These are phyloP conservation scores for Fusarium austroafricanum DNA, from an alignment of 2,329 filamentous ascomycete species.

Conservation along the genomic window DNA sequence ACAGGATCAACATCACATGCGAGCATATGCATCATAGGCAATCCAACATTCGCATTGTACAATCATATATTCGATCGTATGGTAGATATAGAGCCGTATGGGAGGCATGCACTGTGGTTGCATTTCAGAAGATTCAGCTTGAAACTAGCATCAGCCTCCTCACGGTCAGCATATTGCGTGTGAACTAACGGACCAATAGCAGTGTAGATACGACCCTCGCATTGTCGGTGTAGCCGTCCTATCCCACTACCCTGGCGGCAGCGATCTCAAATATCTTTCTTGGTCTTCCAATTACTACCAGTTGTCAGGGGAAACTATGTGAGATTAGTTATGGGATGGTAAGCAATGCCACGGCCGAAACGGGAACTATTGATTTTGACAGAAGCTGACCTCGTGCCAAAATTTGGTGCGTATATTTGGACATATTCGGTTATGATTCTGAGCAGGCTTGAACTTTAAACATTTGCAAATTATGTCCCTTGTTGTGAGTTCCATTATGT, in stretches of 20 bases:
- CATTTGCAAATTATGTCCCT: background rate
- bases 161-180: background rate
- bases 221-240: background rate
- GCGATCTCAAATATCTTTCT: background rate
- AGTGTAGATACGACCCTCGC: background rate
- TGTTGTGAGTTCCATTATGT: background rate
- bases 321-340: background rate
- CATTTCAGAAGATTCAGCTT: constrained; percentile 3
- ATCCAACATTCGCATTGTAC: background rate
- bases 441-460: background rate
- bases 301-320: background rate
- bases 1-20: constrained; percentile 6
- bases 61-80: background rate
- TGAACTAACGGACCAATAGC: constrained; percentile 2
- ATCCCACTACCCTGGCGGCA: background rate
- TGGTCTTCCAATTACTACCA: background rate
- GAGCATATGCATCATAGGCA: constrained; percentile 3
- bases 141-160: background rate
- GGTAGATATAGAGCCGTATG: background rate
- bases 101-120: background rate
- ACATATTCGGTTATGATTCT: background rate
- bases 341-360: background rate
- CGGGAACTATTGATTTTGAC: background rate
- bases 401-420: background rate
- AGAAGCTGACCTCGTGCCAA: constrained; percentile 2